Evolutionary conservation across 441 rosid species (phyloP).

Genomic region (Capsella rubella): DNA sequence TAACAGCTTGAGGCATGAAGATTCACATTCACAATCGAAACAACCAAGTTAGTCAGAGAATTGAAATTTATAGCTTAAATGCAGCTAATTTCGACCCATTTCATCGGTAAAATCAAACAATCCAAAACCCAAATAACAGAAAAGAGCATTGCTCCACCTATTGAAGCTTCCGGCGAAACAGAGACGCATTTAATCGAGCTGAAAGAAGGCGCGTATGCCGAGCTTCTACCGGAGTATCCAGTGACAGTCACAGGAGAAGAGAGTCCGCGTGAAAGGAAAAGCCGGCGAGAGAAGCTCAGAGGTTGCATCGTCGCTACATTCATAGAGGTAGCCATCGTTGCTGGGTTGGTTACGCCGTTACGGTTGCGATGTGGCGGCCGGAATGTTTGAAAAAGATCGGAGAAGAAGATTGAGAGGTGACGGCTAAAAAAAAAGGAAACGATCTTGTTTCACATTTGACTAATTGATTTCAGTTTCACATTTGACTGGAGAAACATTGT

Average conservation of each 20-base stretch:
- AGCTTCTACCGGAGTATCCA: constrained; percentile 38
- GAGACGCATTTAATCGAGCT: constrained; percentile 57
- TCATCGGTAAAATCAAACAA: constrained; percentile 31
- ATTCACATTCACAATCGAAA: constrained; percentile 14
- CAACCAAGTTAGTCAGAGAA: not conserved
- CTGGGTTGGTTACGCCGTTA: not conserved
- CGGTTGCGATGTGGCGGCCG: constrained; percentile 29
- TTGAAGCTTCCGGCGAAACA: constrained; percentile 32
- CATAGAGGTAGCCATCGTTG: constrained; percentile 34
- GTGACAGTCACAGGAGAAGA: constrained; percentile 42
- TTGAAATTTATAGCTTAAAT: not conserved
- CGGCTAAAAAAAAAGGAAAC: constrained; percentile 24
- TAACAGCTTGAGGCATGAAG: not conserved
- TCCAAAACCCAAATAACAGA: constrained; percentile 27
- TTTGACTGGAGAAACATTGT: too few species aligned
- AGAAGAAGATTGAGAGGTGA: constrained; percentile 37
- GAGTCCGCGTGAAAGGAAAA: constrained; percentile 42
- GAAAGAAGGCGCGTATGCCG: constrained; percentile 34
- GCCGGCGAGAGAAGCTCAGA: constrained; percentile 50
- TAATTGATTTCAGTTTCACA: too few species aligned
- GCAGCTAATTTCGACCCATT: constrained; percentile 37
- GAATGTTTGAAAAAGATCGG: constrained; percentile 18
- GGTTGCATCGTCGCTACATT: constrained; percentile 50
- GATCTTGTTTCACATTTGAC: too few species aligned
- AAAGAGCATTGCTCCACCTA: constrained; percentile 50